These are phyloP conservation scores for Nakazawaea anatomiae DNA, from an alignment of 805 yeast genomes.

Conservation along the genomic window DNA sequence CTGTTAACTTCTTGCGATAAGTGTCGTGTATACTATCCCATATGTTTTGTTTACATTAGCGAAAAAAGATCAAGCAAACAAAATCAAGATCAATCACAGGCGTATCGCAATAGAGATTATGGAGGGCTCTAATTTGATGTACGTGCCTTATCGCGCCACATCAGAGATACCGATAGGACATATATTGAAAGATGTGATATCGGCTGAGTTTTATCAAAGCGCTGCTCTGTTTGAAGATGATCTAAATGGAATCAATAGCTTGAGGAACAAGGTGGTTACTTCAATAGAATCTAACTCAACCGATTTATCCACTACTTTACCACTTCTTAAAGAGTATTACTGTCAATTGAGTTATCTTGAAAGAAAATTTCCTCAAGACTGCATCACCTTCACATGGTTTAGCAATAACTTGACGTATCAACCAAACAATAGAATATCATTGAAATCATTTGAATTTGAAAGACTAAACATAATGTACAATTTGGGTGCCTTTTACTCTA, in stretches of 20 bases:
- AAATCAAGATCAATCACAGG: too few species aligned
- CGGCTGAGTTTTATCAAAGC: slow-evolving; percentile 32
- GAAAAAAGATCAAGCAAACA: background rate
- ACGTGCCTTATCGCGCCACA: slow-evolving; percentile 10
- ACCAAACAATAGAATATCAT: slow-evolving; percentile 38
- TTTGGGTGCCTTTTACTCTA: slow-evolving; percentile 59
- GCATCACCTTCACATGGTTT: slow-evolving; percentile 64
- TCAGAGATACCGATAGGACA: slow-evolving; percentile 7
- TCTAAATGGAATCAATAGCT: slow-evolving; percentile 32
- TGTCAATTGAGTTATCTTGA: slow-evolving; percentile 35
- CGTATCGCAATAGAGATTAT: background rate
- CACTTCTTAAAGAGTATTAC: slow-evolving; percentile 39
- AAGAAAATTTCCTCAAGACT: slow-evolving; percentile 59
- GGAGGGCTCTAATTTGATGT: slow-evolving; percentile 7
- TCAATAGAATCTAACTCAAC: slow-evolving; percentile 18
- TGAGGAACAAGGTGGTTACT: slow-evolving; percentile 37
- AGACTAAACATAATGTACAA: slow-evolving; percentile 59
- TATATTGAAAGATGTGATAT: background rate
- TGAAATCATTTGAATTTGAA: slow-evolving; percentile 53
- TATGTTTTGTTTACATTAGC: background rate
- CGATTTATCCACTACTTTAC: slow-evolving; percentile 27
- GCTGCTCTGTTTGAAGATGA: slow-evolving; percentile 22
- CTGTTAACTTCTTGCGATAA: too few species aligned
- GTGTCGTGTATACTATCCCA: too few species aligned
- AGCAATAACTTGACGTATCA: slow-evolving; percentile 53